These are phyloP conservation scores for Pichia manshurica DNA, from an alignment of 805 yeast species.

Conservation along the genomic window DNA sequence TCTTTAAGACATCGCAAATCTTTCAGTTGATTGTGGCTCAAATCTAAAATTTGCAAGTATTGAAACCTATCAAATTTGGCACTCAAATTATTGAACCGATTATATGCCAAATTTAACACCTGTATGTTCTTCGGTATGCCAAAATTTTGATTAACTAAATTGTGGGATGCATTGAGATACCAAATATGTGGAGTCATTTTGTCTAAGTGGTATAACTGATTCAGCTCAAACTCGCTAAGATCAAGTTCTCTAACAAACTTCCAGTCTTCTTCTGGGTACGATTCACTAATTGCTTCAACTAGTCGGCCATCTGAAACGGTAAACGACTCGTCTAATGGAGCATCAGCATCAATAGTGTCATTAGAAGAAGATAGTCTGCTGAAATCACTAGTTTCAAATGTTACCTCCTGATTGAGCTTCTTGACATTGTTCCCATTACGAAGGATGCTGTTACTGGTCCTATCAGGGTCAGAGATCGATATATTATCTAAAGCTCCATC, in stretches of 20 bases:
- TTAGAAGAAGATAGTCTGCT: background rate
- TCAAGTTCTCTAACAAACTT: constrained; percentile 33
- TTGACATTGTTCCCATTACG: constrained; percentile 1
- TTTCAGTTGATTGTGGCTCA: constrained; percentile 34
- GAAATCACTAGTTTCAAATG: constrained; percentile 11
- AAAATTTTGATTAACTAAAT: constrained; percentile 37
- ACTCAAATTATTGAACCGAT: constrained; percentile 36
- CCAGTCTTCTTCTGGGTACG: constrained; percentile 40
- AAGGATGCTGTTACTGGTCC: constrained; percentile 4
- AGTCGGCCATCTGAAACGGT: constrained; percentile 40
- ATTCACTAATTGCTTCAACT: constrained; percentile 41
- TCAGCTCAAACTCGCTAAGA: constrained; percentile 32
- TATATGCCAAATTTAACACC: constrained; percentile 35
- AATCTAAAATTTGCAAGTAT: constrained; percentile 39
- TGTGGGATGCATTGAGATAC: constrained; percentile 37
- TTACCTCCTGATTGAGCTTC: constrained; percentile 16
- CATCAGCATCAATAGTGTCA: constrained; percentile 14
- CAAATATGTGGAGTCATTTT: constrained; percentile 40
- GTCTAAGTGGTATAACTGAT: constrained; percentile 39
- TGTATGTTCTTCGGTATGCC: constrained; percentile 41
- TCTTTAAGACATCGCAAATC: constrained; percentile 33
- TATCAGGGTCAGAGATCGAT: constrained; percentile 12
- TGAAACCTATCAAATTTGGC: constrained; percentile 33
- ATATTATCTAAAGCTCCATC: constrained; percentile 19
- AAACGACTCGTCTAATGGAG: constrained; percentile 34